These are phyloP conservation scores for Pseudophaeomoniella oleicola DNA, from an alignment of 2,329 filamentous ascomycete genomes.

Conservation along the genomic window DNA sequence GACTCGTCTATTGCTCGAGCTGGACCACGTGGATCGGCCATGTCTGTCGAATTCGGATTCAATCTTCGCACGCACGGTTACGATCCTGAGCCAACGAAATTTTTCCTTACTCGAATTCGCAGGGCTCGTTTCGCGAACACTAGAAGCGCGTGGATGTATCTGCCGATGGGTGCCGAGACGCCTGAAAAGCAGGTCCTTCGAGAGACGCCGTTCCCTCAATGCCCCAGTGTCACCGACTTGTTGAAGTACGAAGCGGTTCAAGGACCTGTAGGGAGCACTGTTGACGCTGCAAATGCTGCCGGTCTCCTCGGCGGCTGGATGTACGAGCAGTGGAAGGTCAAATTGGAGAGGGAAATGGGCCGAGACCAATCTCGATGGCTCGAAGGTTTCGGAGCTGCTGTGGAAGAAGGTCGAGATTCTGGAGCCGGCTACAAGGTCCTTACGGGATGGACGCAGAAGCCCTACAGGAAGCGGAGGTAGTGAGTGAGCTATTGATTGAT, in stretches of 20 bases:
- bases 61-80: slow-evolving; percentile 80
- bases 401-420: slow-evolving; percentile 45
- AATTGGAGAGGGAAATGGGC: slow-evolving; percentile 74
- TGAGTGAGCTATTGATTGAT: neutral
- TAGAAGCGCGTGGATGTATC: slow-evolving; percentile 74
- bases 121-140: slow-evolving; percentile 65
- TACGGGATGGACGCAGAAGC: slow-evolving; percentile 45
- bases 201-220: slow-evolving; percentile 20
- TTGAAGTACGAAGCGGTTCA: slow-evolving; percentile 43
- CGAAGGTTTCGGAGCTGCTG: slow-evolving; percentile 28
- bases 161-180: slow-evolving; percentile 56
- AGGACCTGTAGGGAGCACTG: slow-evolving; percentile 49
- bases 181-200: slow-evolving; percentile 30
- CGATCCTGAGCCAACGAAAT: slow-evolving; percentile 69
- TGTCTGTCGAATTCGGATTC: slow-evolving; percentile 84
- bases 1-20: slow-evolving; percentile 84
- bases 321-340: slow-evolving; percentile 94
- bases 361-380: slow-evolving; percentile 41
- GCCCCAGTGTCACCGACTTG: slow-evolving; percentile 6
- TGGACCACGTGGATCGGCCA: slow-evolving; percentile 62
- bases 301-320: slow-evolving; percentile 75
- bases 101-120: slow-evolving; percentile 60
- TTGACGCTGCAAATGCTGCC: slow-evolving; percentile 58
- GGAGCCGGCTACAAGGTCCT: slow-evolving; percentile 46
- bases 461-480: slow-evolving; percentile 6